Evolutionary conservation across 441 rosid genomes (phyloP), one percentile per base, ranked within the genome.

Genomic region (Arabidopsis lyrata): DNA sequence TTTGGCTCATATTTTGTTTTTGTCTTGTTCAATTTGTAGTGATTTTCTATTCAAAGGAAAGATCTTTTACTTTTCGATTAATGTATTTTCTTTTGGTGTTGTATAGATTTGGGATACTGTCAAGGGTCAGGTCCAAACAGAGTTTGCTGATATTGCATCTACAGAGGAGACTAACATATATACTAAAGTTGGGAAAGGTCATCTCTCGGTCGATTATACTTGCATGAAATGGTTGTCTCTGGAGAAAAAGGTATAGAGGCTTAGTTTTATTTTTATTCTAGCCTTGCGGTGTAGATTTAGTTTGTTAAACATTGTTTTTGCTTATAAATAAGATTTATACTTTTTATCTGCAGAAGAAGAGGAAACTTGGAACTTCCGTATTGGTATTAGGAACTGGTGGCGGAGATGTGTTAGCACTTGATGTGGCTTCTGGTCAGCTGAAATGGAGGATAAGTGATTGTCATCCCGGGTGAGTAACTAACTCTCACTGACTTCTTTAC

Each of bases 321-420:
- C 55, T 66, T 58, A 22, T 3, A 31, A 36, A 4, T 52, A 62
- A 53, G 47, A 12, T 61, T 54, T 11, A 27, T 52, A 61, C 6
- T 35, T 61, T 7, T 56, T 73, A 32, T 56, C 78, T 86, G 70
- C 88, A 95, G 99, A 95, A 75, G 74, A 95, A 93, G 77, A 86
- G 98, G 77, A 95, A 95, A 77, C 87, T 84, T 35, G 93, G 86
- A 58, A 83, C 81, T 78, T 90, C 95, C 0, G 70, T 88, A 48
- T 71, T 93, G 68, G 79, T 93, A 41, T 82, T 93, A 67, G 99
- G 99, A 66, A 93, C 98, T 0, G 98, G 97, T 58, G 88, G 98
- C 63, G 98, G 98, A 47, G 98, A 93, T 80, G 87, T 95, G 54
- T 78, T 93, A 76, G 98, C 97, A 20, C 89, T 95, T 42, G 97